A percentile compares a stretch with the other conserved stretches of the same genome.
Evolutionary conservation across 208 protist genomes (phyloP).

Genomic region (Entamoeba invadens): DNA sequence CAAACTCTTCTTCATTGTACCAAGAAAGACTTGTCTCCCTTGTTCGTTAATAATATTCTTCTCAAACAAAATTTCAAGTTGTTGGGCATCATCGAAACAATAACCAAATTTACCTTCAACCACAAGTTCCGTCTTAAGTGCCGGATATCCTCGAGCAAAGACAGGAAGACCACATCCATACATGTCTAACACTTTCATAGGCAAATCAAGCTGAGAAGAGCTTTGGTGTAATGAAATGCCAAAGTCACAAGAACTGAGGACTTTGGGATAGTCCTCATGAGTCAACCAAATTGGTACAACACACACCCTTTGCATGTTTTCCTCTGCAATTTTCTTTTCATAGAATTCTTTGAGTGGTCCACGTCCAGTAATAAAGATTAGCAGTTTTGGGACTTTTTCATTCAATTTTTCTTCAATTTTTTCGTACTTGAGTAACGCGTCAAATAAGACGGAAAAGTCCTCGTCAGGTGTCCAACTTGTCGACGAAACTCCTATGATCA

Average conservation of each 20-base stretch:
- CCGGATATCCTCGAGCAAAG: conserved; percentile 57
- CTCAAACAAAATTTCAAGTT: not conserved
- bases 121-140: conserved; percentile 47
- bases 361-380: conserved; percentile 54
- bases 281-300: conserved; percentile 67
- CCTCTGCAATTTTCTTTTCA: conserved; percentile 36
- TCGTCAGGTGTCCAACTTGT: conserved; percentile 85
- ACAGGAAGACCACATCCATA: conserved; percentile 70
- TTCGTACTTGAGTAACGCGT: conserved; percentile 48
- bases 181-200: conserved; percentile 92
- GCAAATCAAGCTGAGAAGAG: conserved; percentile 72
- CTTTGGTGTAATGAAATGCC: conserved; percentile 77
- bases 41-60: not conserved
- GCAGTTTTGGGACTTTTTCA: no score
- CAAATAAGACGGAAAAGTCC: conserved; percentile 72
- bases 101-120: not conserved
- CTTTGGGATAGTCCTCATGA: conserved; percentile 65
- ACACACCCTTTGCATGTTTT: conserved; percentile 43
- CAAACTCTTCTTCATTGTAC: not conserved
- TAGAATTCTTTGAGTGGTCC: conserved; percentile 44
- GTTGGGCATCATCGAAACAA: not conserved
- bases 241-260: conserved; percentile 58
- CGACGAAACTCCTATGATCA: conserved; percentile 44
- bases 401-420: not conserved
- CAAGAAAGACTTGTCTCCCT: not conserved